These are phyloP conservation scores for Podochytrium sp. DNA, from an alignment of 192 early-diverging fungal species.

Conservation along the genomic window DNA sequence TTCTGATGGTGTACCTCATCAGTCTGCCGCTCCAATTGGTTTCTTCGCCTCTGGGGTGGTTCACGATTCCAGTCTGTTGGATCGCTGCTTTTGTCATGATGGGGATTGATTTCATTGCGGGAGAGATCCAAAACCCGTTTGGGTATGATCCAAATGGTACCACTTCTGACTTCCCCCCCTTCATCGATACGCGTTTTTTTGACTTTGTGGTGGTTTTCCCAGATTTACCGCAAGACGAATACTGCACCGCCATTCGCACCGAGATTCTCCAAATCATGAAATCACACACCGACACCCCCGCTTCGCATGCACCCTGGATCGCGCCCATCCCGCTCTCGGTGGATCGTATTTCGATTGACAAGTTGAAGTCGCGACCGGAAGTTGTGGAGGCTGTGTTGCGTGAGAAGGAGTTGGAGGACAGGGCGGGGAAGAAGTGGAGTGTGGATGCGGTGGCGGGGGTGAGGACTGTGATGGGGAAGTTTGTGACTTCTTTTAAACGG, in stretches of 20 bases:
- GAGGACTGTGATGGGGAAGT: too few relatives aligned
- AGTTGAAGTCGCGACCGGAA: too few relatives aligned
- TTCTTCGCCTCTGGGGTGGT: slow-evolving; percentile 39
- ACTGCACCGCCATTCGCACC: background rate
- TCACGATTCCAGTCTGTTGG: slow-evolving; percentile 70
- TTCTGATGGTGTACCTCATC: slow-evolving; percentile 72
- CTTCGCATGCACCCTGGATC: too few relatives aligned
- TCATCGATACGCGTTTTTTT: background rate
- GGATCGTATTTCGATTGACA: too few relatives aligned
- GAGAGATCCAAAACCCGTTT: slow-evolving; percentile 96
- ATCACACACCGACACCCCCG: too few relatives aligned
- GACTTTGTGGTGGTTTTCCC: background rate
- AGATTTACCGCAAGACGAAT: slow-evolving; percentile 27
- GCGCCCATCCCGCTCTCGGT: too few relatives aligned
- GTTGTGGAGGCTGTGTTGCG: too few relatives aligned
- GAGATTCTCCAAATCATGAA: slow-evolving; percentile 6
- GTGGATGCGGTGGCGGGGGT: too few relatives aligned
- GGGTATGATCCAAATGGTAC: slow-evolving; percentile 52
- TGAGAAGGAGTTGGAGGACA: too few relatives aligned
- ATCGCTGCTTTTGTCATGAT: slow-evolving; percentile 74
- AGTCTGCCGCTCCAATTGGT: slow-evolving; percentile 84
- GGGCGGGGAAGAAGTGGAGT: too few relatives aligned
- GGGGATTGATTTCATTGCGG: slow-evolving; percentile 85
- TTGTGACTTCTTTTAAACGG: too few relatives aligned
- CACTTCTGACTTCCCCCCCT: background rate